phyloP scores from a whole-genome alignment of 805 yeast species.

The Cyberlindnera americana region DNA sequence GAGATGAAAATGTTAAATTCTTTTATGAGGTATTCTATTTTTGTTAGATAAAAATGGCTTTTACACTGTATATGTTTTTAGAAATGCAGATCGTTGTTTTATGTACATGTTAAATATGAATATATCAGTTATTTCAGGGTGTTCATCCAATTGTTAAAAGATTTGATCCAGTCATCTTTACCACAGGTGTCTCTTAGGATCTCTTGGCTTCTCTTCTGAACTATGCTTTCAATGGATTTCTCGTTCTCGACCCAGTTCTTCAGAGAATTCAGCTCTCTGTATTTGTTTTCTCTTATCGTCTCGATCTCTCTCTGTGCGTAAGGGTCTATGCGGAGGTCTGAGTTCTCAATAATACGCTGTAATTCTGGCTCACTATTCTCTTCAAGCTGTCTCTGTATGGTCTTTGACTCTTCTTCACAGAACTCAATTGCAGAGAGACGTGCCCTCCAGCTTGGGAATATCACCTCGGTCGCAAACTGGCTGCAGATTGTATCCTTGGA shows the following conservation, averaged over 20 bases:
- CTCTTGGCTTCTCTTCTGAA: slow-evolving; percentile 12
- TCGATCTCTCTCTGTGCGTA: slow-evolving; percentile 42
- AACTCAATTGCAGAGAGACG: slow-evolving; percentile 38
- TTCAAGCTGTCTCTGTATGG: slow-evolving; percentile 12
- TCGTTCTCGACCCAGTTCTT: slow-evolving; percentile 39
- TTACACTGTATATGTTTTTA: too few relatives aligned
- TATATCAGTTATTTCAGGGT: neutral
- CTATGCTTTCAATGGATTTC: slow-evolving; percentile 34
- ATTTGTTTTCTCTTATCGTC: slow-evolving; percentile 29
- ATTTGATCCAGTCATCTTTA: slow-evolving; percentile 6
- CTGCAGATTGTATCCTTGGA: slow-evolving; percentile 30
- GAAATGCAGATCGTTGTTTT: too few relatives aligned
- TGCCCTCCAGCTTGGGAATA: slow-evolving; percentile 47
- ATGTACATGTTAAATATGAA: too few relatives aligned
- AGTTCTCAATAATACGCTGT: slow-evolving; percentile 11
- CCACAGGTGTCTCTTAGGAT: slow-evolving; percentile 12
- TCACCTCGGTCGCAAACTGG: slow-evolving; percentile 32
- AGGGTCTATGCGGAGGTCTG: slow-evolving; percentile 43
- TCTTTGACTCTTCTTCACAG: slow-evolving; percentile 28
- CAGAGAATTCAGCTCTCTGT: slow-evolving; percentile 28
- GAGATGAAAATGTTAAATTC: too few relatives aligned
- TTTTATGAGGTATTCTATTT: too few relatives aligned
- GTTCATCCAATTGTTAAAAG: slow-evolving; percentile 1
- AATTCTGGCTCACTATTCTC: slow-evolving; percentile 3
- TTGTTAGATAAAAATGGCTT: too few relatives aligned